Evolutionary conservation across 768 basidiomycete genomes (phyloP).

Genomic region (Podaxis carcinomalis): DNA sequence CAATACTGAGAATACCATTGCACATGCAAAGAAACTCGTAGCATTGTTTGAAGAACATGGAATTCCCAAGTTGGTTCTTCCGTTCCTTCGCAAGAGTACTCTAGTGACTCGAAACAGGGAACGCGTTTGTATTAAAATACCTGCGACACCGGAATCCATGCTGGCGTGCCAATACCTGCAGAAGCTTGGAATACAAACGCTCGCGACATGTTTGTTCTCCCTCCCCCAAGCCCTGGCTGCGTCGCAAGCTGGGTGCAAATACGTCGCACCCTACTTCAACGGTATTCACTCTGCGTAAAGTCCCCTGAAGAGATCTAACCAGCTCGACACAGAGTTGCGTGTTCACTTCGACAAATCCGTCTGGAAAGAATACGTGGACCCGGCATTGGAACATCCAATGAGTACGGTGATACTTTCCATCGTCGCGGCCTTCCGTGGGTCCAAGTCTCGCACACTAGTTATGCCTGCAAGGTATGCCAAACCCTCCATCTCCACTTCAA

Average conservation of each 20-base stretch:
- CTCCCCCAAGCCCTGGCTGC: conserved; percentile 54
- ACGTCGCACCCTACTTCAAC: conserved; percentile 56
- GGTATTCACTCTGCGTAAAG: conserved; percentile 23
- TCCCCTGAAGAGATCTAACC: not conserved
- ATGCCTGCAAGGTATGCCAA: conserved; percentile 44
- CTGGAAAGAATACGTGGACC: conserved; percentile 34
- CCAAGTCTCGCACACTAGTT: conserved; percentile 36
- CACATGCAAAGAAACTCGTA: conserved; percentile 38
- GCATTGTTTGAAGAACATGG: conserved; percentile 36
- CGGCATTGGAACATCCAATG: conserved; percentile 39
- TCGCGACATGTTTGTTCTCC: conserved; percentile 52
- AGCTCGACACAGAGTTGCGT: conserved; percentile 31
- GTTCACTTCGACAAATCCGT: conserved; percentile 40
- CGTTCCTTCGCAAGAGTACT: not conserved
- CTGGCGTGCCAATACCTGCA: conserved; percentile 44
- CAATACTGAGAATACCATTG: conserved; percentile 35
- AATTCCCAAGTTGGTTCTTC: conserved; percentile 30
- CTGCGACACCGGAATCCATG: conserved; percentile 47
- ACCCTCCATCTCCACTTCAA: not conserved
- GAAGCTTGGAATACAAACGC: conserved; percentile 43
- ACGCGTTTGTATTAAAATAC: conserved; percentile 58
- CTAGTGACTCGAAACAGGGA: conserved; percentile 21
- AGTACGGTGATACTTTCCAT: conserved; percentile 33
- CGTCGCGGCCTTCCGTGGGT: conserved; percentile 30
- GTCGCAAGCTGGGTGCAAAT: conserved; percentile 46